These are phyloP conservation scores for Lepidium sativum DNA, from an alignment of 345 rosid species.

Conservation along the genomic window DNA sequence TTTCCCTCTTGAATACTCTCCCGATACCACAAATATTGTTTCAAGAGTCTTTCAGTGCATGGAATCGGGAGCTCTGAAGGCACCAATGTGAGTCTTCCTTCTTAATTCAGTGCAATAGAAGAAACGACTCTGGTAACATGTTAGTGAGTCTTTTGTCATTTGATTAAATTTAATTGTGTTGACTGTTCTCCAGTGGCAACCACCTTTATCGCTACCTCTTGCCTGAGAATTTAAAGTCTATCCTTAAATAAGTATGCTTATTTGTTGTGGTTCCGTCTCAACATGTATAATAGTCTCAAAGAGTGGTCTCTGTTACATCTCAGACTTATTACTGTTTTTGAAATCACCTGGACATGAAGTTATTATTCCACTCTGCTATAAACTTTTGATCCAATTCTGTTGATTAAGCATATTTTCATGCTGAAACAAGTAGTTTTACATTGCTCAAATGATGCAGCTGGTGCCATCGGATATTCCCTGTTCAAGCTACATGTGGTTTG, in stretches of 20 bases:
- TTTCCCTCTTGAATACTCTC: constrained; percentile 36
- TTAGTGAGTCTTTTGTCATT: background rate
- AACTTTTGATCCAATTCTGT: background rate
- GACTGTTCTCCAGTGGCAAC: background rate
- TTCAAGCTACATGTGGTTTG: constrained; percentile 79
- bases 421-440: background rate
- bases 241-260: background rate
- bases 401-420: background rate
- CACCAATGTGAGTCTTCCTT: constrained; percentile 52
- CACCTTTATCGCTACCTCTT: background rate
- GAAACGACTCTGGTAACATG: background rate
- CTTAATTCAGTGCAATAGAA: background rate
- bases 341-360: background rate
- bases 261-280: background rate
- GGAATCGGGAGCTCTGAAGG: constrained; percentile 49
- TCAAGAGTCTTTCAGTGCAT: constrained; percentile 43
- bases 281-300: background rate
- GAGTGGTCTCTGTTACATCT: constrained; percentile 2
- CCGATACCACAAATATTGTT: constrained; percentile 36
- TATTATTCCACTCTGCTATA: background rate
- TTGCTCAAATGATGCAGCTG: constrained; percentile 55
- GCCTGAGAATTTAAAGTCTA: background rate
- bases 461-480: constrained; percentile 92
- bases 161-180: background rate
- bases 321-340: background rate